These are phyloP conservation scores for Ananas comosus DNA, from an alignment of 176 grass and related monocot species.

Conservation along the genomic window DNA sequence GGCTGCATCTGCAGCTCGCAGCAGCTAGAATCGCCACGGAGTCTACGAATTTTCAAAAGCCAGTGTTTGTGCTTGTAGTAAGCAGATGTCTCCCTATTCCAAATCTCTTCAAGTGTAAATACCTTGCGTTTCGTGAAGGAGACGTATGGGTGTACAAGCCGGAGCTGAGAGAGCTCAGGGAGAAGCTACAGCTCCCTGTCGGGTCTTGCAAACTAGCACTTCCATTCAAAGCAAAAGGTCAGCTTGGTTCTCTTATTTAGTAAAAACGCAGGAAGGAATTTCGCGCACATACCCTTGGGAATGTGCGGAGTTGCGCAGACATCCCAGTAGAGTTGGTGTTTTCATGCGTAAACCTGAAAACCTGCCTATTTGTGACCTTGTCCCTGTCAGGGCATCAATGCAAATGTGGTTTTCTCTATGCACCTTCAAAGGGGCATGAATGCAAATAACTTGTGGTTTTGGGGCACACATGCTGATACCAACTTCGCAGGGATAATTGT, in stretches of 20 bases:
- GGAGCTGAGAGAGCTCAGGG: conserved; percentile 22
- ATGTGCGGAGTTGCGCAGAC: no score
- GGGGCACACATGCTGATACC: no score
- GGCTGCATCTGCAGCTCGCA: conserved; percentile 61
- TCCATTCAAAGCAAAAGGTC: conserved; percentile 36
- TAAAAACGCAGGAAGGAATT: no score
- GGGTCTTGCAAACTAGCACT: conserved; percentile 60
- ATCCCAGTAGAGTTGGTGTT: no score
- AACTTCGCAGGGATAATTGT: no score
- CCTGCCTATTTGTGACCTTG: no score
- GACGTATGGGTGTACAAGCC: conserved; percentile 57
- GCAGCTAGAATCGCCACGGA: conserved; percentile 35
- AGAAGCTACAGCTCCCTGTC: conserved; percentile 48
- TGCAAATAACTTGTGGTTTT: no score
- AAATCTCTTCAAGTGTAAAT: conserved; percentile 48
- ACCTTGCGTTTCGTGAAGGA: conserved; percentile 40
- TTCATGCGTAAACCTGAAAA: no score
- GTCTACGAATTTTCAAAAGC: neutral
- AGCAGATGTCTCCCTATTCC: conserved; percentile 53
- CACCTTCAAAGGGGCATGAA: no score
- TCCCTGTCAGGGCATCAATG: no score
- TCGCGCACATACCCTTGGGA: no score
- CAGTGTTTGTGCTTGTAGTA: conserved; percentile 52
- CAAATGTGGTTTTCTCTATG: no score
- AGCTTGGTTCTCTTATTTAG: neutral